Percentiles rank a stretch among this genome's conserved stretches.
Conservation (phyloP, 1,284 basidiomycete genomes). For the Ceratobasidium sp. region DNA sequence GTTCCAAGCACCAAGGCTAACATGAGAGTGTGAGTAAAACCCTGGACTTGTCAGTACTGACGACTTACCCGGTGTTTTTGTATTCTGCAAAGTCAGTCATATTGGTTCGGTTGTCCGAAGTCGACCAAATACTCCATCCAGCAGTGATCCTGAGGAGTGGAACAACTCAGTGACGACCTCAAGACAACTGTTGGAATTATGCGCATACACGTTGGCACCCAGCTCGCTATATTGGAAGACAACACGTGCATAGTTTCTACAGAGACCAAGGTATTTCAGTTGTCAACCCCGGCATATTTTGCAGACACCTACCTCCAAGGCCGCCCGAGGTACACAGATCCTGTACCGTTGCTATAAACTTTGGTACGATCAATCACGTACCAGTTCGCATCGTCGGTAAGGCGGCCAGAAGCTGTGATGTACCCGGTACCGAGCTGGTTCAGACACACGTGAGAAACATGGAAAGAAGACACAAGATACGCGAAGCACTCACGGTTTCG, state of each 20-base stretch:
- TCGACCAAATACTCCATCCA: conserved; percentile 48
- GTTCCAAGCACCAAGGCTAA: conserved; percentile 38
- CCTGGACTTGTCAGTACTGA: neutral
- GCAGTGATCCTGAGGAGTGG: conserved; percentile 30
- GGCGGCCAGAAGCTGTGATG: conserved; percentile 48
- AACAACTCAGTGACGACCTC: neutral
- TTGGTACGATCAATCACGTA: conserved; percentile 49
- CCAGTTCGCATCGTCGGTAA: conserved; percentile 47
- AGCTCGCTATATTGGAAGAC: conserved; percentile 48
- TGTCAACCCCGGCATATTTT: neutral
- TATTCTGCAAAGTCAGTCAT: conserved; percentile 49
- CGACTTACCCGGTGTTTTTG: conserved; percentile 46
- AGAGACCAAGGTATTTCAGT: neutral
- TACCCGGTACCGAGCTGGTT: conserved; percentile 47
- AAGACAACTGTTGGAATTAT: neutral
- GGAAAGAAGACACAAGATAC: neutral
- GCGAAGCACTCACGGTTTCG: conserved; percentile 38
- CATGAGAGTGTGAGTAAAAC: neutral
- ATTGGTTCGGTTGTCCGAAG: conserved; percentile 46
- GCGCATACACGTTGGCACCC: conserved; percentile 18
- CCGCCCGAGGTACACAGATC: conserved; percentile 42
- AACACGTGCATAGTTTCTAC: conserved; percentile 49
- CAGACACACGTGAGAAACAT: conserved; percentile 15
- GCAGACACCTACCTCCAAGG: conserved; percentile 40
- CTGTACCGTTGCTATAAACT: conserved; percentile 37